Evolutionary conservation across 257 asterid genomes (phyloP).

Genomic region (Gardenia jasminoides): DNA sequence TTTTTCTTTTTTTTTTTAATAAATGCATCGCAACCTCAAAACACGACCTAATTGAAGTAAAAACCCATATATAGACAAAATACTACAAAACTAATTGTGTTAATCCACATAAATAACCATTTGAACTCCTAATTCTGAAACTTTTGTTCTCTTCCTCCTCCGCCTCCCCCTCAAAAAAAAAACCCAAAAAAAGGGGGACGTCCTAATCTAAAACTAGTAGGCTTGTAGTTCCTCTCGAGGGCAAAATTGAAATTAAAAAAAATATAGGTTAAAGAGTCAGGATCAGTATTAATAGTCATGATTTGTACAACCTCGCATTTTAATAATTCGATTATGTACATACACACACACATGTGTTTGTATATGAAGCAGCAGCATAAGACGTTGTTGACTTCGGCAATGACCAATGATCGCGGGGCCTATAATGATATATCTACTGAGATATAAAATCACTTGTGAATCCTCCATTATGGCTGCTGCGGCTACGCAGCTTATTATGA

Average conservation of each 20-base stretch:
- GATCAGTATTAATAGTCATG: neutral
- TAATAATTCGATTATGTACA: neutral
- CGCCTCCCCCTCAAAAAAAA: too few relatives aligned
- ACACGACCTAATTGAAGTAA: neutral
- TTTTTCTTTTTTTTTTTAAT: too few relatives aligned
- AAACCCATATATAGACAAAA: neutral
- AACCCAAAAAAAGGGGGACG: too few relatives aligned
- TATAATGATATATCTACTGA: neutral
- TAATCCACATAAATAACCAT: too few relatives aligned
- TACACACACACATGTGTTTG: too few relatives aligned
- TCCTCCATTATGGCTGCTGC: constrained; percentile 15
- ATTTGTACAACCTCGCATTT: neutral
- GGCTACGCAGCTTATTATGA: neutral
- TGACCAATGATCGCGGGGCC: neutral
- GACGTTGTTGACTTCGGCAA: neutral
- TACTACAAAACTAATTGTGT: too few relatives aligned
- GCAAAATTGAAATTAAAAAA: neutral
- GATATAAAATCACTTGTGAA: constrained; percentile 24
- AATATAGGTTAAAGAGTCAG: neutral
- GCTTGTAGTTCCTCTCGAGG: too few relatives aligned
- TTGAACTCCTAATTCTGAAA: too few relatives aligned
- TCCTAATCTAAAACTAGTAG: neutral
- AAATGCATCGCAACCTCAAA: too few relatives aligned
- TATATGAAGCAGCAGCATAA: neutral
- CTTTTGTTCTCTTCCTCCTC: neutral